Base-by-base conservation (phyloP, 208 protist species). In the Spongospora subterranea region DNA sequence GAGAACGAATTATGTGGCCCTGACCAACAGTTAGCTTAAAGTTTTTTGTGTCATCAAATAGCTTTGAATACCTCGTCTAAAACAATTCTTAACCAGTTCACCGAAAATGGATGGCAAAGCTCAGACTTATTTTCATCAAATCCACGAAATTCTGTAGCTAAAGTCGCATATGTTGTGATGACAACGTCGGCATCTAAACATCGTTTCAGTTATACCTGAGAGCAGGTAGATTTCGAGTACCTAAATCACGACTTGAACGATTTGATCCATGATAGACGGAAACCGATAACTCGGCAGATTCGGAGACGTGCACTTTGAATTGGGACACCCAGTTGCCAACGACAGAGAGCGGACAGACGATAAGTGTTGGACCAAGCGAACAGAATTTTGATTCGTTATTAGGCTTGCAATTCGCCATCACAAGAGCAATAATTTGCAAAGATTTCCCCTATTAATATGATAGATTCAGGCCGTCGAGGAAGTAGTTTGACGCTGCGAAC, bases 311-410 rank as follows among this genome's bases (percentile, higher is more conserved):
- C 71, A 29, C 6, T 35, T 64, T 43, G 77, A 90, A 64, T n/a
- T 88, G 41, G 38, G 6, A 11, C 32, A 46, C 38, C 90, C 90
- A 91, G 40, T 91, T 64, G 17, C 54, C 40, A 77, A 91, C 77
- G 32, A 91, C 45, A 39, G 77, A 54, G 32, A 91, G 40, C 11
- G 90, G 90, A 77, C 90, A 91, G 35, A 91, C 90, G 35, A 91
- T 77, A 0, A 91, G 65, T 29, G 90, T 91, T 38, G 40, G 45
- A n/a, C 54, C 45, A 89, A 17, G 20, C 35, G 45, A 64, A 45
- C 66, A 76, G 90, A 43, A 20, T 50, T 50, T n/a, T 13, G 11
- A 1, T 35, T 64, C 50, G 45, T 89, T 6, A 66, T 39, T 1
- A 11, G 39, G 17, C 90, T 20, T 88, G 41, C 35, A 82, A 43